These are phyloP conservation scores for Tetragonia tetragonoides DNA, from an alignment of 148 eudicot genomes.

Conservation along the genomic window DNA sequence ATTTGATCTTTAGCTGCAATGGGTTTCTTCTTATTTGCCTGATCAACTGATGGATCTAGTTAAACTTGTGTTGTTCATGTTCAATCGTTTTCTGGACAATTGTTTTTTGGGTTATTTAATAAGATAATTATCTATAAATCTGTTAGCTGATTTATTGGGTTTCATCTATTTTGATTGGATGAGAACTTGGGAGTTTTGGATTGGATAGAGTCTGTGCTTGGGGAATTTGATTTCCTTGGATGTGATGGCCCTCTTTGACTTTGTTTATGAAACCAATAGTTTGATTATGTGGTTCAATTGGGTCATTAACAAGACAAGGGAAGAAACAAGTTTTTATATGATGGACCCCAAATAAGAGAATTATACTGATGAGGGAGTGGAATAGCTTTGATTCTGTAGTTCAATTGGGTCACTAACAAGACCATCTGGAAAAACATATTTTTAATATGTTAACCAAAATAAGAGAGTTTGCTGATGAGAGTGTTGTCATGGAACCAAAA, in stretches of 20 bases:
- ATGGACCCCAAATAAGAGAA: not conserved
- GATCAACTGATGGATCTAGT: not conserved
- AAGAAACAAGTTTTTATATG: not conserved
- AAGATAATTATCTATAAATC: not conserved
- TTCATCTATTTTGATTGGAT: not conserved
- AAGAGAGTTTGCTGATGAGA: not conserved
- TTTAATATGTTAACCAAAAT: not conserved
- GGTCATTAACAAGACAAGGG: not conserved
- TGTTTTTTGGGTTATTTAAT: not conserved
- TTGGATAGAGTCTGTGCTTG: not conserved
- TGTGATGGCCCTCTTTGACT: not conserved
- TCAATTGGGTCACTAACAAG: not conserved
- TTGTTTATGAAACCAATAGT: not conserved
- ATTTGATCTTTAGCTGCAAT: conserved; percentile 8
- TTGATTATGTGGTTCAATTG: not conserved
- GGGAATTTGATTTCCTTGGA: not conserved
- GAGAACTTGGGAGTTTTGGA: not conserved
- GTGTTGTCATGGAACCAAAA: not conserved
- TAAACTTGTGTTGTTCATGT: not conserved
- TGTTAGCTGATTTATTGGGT: not conserved
- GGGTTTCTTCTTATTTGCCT: conserved; percentile 12
- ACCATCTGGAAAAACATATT: not conserved
- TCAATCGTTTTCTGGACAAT: not conserved
- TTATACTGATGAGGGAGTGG: not conserved
- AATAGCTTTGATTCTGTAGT: not conserved